Evolutionary conservation across 1,284 basidiomycete genomes (phyloP), one percentile per base, ranked within the genome.

Genomic region (Rhizoctonia solani): DNA sequence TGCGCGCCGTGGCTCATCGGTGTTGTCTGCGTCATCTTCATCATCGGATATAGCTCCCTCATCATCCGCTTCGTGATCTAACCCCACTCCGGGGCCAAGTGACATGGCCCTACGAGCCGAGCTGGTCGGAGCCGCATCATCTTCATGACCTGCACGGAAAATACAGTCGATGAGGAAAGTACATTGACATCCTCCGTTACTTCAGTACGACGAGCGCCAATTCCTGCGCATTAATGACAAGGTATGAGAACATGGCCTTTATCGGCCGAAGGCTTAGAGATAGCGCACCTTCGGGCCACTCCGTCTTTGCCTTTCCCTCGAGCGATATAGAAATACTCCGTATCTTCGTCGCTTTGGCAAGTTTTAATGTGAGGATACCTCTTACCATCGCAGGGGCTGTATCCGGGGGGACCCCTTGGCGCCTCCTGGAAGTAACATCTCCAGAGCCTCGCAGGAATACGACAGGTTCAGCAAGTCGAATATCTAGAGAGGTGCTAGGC

Each of bases 271-370:
- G 61, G 9, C 2, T 19, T 6, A 21, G 23, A 37, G 32, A 8
- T 11, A 13, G 76, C 83, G 63, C 72, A 93, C 94, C 92, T 83
- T 98, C 94, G 3, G 91, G 89, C 90, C 94, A 97, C 71, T 85
- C 83, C 14, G 83, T 85, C 63, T 79, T 85, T 4, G 85, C 80
- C 71, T 83, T 89, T 4, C 92, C 95, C 58, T 87, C 81, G 21
- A 98, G 80, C 72, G 87, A 86, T 50, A 97, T 81, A 65, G 87
- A 85, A 68, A 99, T 95, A 73, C 88, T 91, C 39, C 89, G 89
- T 73, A 99, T 89, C 75, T 89, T 87, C 42, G 88, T 94, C 0
- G 95, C 87, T 75, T 95, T 96, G 53, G 81, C 80, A 30, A 98
- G 81, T 11, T 86, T 85, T 49, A 99, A 80, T 1, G 87, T 89